Evolutionary conservation across 139 green algal genomes (phyloP).

Genomic region (Picochlorum sp.): DNA sequence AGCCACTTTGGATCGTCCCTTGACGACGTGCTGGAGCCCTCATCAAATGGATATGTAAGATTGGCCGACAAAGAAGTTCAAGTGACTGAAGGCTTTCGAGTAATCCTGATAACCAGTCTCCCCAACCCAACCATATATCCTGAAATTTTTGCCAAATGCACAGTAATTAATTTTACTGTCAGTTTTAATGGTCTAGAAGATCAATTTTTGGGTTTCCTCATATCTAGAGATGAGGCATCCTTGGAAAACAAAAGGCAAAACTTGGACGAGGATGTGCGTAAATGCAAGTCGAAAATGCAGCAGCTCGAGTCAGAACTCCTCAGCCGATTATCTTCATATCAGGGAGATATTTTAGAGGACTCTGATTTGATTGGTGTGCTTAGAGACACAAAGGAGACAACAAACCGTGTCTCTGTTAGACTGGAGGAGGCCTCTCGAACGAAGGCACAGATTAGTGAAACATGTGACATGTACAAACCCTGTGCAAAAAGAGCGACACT

Average conservation of each 20-base stretch:
- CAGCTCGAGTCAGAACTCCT: conserved; percentile 93
- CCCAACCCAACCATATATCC: conserved; percentile 88
- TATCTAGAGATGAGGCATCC: conserved; percentile 91
- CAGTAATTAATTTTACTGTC: conserved; percentile 94
- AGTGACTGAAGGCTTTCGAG: conserved; percentile 73
- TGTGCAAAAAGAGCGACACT: conserved; percentile 82
- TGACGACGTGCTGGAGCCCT: conserved; percentile 74
- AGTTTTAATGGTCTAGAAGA: conserved; percentile 87
- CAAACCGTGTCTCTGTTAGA: conserved; percentile 80
- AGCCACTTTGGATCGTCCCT: conserved; percentile 84
- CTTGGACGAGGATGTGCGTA: conserved; percentile 75
- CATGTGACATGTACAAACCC: conserved; percentile 90
- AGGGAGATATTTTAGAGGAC: conserved; percentile 92
- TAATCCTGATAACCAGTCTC: conserved; percentile 86
- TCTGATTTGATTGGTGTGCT: conserved; percentile 92
- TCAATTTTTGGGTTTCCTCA: conserved; percentile 89
- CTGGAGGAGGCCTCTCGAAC: conserved; percentile 81
- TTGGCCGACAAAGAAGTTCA: conserved; percentile 89
- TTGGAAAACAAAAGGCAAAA: conserved; percentile 85
- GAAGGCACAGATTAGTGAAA: conserved; percentile 85
- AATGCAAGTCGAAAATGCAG: conserved; percentile 88
- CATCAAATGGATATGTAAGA: conserved; percentile 35
- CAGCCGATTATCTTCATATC: conserved; percentile 65
- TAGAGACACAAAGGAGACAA: conserved; percentile 85
- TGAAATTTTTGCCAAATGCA: conserved; percentile 83